phyloP scores from a whole-genome alignment of 169 alveolate species.

The Perkinsus marinus region DNA sequence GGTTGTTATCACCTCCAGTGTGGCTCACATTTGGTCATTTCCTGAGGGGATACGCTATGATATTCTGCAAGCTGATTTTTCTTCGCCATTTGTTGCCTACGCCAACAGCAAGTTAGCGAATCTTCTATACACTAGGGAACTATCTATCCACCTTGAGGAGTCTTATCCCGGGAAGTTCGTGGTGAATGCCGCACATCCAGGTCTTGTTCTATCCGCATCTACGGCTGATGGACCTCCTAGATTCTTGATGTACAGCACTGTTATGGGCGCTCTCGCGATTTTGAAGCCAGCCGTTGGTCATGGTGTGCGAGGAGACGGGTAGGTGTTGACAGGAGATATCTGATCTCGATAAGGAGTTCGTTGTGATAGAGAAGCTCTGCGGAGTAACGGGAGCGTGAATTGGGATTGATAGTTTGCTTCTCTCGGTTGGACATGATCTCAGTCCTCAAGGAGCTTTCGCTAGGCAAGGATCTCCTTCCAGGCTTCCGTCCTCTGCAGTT shows the following conservation, averaged over 20 bases:
- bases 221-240: not conserved
- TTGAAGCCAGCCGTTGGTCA: not conserved
- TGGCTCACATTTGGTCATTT: not conserved
- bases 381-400: too few species aligned
- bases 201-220: not conserved
- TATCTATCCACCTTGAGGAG: not conserved
- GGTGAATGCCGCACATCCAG: not conserved
- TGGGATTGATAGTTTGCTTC: too few species aligned
- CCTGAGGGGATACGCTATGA: not conserved
- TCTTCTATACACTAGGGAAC: not conserved
- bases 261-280: not conserved
- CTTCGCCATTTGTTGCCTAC: not conserved
- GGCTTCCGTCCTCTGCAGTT: too few species aligned
- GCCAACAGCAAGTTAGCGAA: not conserved
- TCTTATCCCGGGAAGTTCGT: not conserved
- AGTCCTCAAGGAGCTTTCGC: too few species aligned
- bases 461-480: too few species aligned
- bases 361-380: too few species aligned
- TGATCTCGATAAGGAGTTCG: too few species aligned
- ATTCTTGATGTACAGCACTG: not conserved
- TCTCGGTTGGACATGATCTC: too few species aligned
- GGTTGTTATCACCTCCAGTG: not conserved
- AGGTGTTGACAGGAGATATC: not conserved
- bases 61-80: not conserved
- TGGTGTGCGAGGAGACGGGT: not conserved